A percentile compares a stretch with the other conserved stretches of the same genome.
Conservation (phyloP, 768 basidiomycete species). For the Kwoniella shandongensis region DNA sequence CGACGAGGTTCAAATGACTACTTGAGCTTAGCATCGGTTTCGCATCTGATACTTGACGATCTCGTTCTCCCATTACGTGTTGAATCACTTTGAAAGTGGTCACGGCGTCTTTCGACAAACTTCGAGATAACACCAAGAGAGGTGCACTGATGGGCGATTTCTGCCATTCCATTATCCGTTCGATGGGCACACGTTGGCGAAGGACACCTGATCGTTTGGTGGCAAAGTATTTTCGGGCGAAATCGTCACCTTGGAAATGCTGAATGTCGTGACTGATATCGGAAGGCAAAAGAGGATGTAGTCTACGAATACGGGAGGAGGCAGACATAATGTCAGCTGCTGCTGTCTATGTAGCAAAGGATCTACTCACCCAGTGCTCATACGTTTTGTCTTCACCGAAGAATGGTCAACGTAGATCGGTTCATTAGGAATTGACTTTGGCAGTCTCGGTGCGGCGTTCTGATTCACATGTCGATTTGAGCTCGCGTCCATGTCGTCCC, state of each 20-base stretch:
- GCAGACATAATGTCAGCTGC: too few relatives aligned
- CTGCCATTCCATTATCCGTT: slow-evolving; percentile 89
- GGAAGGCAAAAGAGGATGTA: slow-evolving; percentile 73
- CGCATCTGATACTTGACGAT: slow-evolving; percentile 56
- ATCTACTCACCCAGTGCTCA: slow-evolving; percentile 67
- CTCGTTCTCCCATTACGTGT: slow-evolving; percentile 88
- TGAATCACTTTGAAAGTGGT: slow-evolving; percentile 86
- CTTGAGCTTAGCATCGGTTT: slow-evolving; percentile 12
- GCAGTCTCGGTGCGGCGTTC: slow-evolving; percentile 2
- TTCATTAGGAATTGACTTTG: slow-evolving; percentile 9
- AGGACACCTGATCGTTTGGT: slow-evolving; percentile 79
- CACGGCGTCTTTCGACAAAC: slow-evolving; percentile 74
- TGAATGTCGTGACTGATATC: slow-evolving; percentile 81
- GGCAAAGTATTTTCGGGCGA: slow-evolving; percentile 83
- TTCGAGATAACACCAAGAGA: slow-evolving; percentile 66
- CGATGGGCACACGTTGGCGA: slow-evolving; percentile 71
- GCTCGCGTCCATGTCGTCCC: slow-evolving; percentile 2
- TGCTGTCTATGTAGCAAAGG: not conserved
- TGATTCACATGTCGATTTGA: slow-evolving; percentile 1
- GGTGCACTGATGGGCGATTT: slow-evolving; percentile 73
- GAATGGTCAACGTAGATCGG: slow-evolving; percentile 28
- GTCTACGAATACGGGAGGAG: slow-evolving; percentile 61
- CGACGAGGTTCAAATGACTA: slow-evolving; percentile 19
- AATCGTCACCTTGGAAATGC: slow-evolving; percentile 81
- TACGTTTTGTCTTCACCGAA: slow-evolving; percentile 45